phyloP scores from a whole-genome alignment of 1,139 yeast species.

The Entelexis paramagnoliae region DNA sequence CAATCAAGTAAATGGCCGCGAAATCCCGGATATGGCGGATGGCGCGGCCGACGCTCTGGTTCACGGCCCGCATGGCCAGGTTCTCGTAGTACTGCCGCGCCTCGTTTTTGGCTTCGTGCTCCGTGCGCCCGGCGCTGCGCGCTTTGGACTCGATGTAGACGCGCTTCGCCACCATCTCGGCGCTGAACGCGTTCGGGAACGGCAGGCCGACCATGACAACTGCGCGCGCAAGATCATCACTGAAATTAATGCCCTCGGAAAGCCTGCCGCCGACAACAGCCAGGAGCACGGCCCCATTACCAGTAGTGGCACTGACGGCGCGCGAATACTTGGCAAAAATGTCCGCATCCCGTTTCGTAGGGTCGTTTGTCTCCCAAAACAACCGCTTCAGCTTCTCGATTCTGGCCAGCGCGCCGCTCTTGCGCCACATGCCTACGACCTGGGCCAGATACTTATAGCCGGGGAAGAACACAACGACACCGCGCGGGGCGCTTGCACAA shows the following conservation, averaged over 20 bases:
- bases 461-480: slow-evolving; percentile 75
- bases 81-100: slow-evolving; percentile 66
- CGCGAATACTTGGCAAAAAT: slow-evolving; percentile 43
- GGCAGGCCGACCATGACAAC: slow-evolving; percentile 87
- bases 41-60: slow-evolving; percentile 89
- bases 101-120: slow-evolving; percentile 37
- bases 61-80: slow-evolving; percentile 82
- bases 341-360: slow-evolving; percentile 10
- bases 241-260: slow-evolving; percentile 90
- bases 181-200: slow-evolving; percentile 74
- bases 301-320: slow-evolving; percentile 11
- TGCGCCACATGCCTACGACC: slow-evolving; percentile 46
- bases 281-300: slow-evolving; percentile 54
- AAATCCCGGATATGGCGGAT: slow-evolving; percentile 77
- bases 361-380: slow-evolving; percentile 40
- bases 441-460: slow-evolving; percentile 62
- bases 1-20: slow-evolving; percentile 63
- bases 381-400: slow-evolving; percentile 25
- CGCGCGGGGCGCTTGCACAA: slow-evolving; percentile 48
- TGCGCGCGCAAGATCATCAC: slow-evolving; percentile 76
- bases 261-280: slow-evolving; percentile 91
- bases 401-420: slow-evolving; percentile 27
- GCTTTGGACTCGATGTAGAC: slow-evolving; percentile 47
- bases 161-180: slow-evolving; percentile 68
- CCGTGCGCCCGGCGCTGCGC: slow-evolving; percentile 36